Evolutionary conservation across 768 basidiomycete genomes (phyloP).

Genomic region (Mycena vitilis): DNA sequence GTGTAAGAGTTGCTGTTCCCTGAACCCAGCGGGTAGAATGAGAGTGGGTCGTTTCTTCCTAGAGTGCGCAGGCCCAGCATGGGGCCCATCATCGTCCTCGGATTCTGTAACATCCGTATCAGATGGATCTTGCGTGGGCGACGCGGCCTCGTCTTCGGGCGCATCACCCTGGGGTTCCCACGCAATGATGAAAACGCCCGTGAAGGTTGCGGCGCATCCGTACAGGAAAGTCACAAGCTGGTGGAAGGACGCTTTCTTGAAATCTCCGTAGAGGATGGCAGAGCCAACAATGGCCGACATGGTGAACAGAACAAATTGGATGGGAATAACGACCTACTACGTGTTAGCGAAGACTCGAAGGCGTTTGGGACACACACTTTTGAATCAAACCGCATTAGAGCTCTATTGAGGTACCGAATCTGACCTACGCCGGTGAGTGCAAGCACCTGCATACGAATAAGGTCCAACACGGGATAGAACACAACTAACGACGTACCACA

Average conservation of each 20-base stretch:
- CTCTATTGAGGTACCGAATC: conserved; percentile 85
- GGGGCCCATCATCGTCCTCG: conserved; percentile 50
- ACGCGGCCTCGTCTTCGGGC: conserved; percentile 46
- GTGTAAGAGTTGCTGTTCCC: conserved; percentile 60
- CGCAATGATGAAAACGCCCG: conserved; percentile 90
- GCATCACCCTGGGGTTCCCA: conserved; percentile 58
- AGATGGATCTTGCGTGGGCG: conserved; percentile 43
- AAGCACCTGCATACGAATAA: conserved; percentile 62
- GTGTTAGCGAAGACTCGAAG: not conserved
- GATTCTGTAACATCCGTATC: conserved; percentile 34
- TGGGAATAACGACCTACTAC: conserved; percentile 86
- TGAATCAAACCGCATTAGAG: conserved; percentile 92
- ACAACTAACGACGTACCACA: conserved; percentile 56
- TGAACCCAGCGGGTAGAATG: conserved; percentile 58
- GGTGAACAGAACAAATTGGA: conserved; percentile 95
- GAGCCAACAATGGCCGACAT: conserved; percentile 93
- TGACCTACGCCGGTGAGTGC: conserved; percentile 82
- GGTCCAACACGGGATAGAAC: conserved; percentile 13
- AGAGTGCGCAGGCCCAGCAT: not conserved
- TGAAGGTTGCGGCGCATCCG: conserved; percentile 89
- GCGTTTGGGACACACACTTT: conserved; percentile 62
- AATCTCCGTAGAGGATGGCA: conserved; percentile 94
- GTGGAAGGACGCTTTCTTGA: conserved; percentile 83
- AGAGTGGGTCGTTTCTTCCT: conserved; percentile 44
- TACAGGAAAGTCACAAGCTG: conserved; percentile 87